Conservation (phyloP, 306 rosid genomes). For the Canavalia ensiformis region DNA sequence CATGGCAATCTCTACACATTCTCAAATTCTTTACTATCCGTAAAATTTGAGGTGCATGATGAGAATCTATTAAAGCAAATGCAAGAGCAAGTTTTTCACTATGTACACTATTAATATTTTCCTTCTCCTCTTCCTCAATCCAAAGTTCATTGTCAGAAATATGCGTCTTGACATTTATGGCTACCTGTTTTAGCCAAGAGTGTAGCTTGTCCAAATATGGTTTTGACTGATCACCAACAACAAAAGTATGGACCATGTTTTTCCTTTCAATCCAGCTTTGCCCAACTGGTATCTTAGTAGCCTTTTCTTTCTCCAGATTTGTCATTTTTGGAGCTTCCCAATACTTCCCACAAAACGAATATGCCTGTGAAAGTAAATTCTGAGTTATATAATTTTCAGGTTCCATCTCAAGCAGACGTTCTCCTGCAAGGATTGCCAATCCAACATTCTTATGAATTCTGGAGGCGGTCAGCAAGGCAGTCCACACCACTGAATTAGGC, state of each 20-base stretch:
- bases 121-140: conserved; percentile 86
- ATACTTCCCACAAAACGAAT: conserved; percentile 67
- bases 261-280: conserved; percentile 82
- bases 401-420: conserved; percentile 70
- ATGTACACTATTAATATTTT: conserved; percentile 63
- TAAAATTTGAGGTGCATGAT: conserved; percentile 55
- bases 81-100: conserved; percentile 87
- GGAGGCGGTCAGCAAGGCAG: conserved; percentile 76
- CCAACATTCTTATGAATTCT: conserved; percentile 73
- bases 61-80: conserved; percentile 70
- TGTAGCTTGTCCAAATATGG: conserved; percentile 55
- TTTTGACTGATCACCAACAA: conserved; percentile 64
- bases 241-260: conserved; percentile 68
- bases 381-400: conserved; percentile 65
- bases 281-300: conserved; percentile 60
- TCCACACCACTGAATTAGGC: conserved; percentile 79
- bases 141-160: conserved; percentile 56
- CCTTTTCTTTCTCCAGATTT: conserved; percentile 67
- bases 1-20: conserved; percentile 86
- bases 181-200: conserved; percentile 67
- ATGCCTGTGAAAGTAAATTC: conserved; percentile 66
- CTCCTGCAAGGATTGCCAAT: conserved; percentile 71
- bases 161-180: conserved; percentile 58
- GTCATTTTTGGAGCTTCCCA: conserved; percentile 59
- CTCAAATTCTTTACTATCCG: conserved; percentile 80